Conservation (phyloP, 2,329 filamentous ascomycete genomes). For the Trichoderma semiorbis region DNA sequence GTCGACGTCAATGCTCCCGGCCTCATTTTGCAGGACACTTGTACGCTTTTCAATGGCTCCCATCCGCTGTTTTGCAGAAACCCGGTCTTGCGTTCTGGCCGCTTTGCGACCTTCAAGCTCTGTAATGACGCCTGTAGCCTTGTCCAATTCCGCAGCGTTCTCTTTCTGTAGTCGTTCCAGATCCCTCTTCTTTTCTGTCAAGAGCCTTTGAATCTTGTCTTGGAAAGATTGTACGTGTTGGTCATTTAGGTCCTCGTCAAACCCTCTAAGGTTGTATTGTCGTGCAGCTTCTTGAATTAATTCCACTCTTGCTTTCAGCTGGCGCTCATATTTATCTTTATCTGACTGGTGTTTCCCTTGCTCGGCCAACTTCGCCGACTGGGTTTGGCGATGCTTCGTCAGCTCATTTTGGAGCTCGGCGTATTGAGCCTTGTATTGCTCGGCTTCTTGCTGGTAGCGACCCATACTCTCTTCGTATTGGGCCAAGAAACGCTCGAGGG, state of each 20-base stretch:
- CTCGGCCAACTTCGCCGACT: slow-evolving; percentile 57
- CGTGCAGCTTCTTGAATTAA: slow-evolving; percentile 77
- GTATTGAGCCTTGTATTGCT: slow-evolving; percentile 62
- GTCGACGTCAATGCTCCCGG: slow-evolving; percentile 74
- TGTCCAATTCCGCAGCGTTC: slow-evolving; percentile 68
- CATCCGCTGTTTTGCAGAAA: slow-evolving; percentile 70
- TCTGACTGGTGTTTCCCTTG: slow-evolving; percentile 79
- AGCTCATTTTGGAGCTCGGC: slow-evolving; percentile 57
- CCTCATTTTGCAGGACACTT: slow-evolving; percentile 60
- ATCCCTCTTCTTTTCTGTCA: slow-evolving; percentile 73
- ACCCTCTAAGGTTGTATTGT: slow-evolving; percentile 77
- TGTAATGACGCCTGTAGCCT: slow-evolving; percentile 68
- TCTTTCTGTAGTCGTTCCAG: slow-evolving; percentile 72
- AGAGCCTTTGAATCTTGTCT: slow-evolving; percentile 69
- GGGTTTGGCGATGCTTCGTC: slow-evolving; percentile 40
- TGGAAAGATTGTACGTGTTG: slow-evolving; percentile 72
- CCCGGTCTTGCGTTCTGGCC: slow-evolving; percentile 68
- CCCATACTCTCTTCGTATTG: slow-evolving; percentile 75
- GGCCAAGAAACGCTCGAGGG: slow-evolving; percentile 66
- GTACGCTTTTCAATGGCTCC: slow-evolving; percentile 69
- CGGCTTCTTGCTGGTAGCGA: slow-evolving; percentile 60
- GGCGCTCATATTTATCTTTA: slow-evolving; percentile 80
- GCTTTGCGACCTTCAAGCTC: slow-evolving; percentile 72
- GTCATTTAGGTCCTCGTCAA: slow-evolving; percentile 74
- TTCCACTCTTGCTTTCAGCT: slow-evolving; percentile 66